Conservation (phyloP, 2,329 filamentous ascomycete genomes). For the Fonsecaea pugnacius region DNA sequence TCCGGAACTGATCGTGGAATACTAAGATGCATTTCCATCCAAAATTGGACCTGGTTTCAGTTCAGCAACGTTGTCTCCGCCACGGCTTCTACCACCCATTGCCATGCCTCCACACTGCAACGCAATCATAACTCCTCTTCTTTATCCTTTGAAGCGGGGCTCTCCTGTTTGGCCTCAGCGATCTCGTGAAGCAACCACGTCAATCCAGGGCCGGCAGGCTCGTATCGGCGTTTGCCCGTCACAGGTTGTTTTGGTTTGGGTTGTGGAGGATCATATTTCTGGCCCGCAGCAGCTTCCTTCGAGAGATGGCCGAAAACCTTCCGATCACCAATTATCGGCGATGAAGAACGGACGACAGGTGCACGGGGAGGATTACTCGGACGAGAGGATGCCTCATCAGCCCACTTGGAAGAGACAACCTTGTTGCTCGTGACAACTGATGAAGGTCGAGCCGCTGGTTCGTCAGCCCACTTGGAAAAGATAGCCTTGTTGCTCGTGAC, state of each 20-base stretch:
- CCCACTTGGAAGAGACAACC: too few relatives aligned
- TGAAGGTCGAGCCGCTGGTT: too few relatives aligned
- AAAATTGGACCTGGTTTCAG: not conserved
- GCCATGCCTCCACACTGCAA: not conserved
- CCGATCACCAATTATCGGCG: conserved; percentile 19
- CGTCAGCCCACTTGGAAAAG: too few relatives aligned
- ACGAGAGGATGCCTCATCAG: not conserved
- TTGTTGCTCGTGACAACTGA: too few relatives aligned
- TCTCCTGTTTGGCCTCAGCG: not conserved
- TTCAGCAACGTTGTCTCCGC: not conserved
- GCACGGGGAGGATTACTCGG: not conserved
- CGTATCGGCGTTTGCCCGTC: not conserved
- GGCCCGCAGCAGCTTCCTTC: not conserved
- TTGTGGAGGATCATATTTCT: conserved; percentile 6
- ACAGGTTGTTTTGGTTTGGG: not conserved
- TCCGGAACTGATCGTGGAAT: not conserved
- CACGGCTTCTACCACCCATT: not conserved
- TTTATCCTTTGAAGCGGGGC: not conserved
- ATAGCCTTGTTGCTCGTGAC: too few relatives aligned
- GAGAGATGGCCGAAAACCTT: conserved; percentile 11
- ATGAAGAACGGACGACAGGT: not conserved
- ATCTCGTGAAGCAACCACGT: not conserved
- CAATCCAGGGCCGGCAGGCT: not conserved
- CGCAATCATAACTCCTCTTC: not conserved
- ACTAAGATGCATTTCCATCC: not conserved